phyloP scores from a whole-genome alignment of 1,284 basidiomycete species.

The Trametes pubescens region DNA sequence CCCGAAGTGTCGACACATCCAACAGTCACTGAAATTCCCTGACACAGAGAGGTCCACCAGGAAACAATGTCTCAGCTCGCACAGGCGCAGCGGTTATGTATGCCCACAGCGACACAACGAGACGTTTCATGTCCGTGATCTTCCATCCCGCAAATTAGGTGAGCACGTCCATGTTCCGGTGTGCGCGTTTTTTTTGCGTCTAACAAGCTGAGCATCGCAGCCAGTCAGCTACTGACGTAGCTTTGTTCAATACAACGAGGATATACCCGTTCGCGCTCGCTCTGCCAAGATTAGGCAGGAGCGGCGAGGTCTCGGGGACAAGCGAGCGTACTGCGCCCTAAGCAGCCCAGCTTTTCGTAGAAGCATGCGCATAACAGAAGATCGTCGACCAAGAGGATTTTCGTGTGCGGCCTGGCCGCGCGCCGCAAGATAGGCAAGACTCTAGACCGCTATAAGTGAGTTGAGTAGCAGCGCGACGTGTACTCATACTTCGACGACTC shows the following conservation, averaged over 20 bases:
- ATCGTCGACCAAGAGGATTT: constrained; percentile 70
- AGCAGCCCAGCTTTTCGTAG: constrained; percentile 45
- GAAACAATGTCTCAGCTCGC: too few species aligned
- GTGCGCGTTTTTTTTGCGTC: constrained; percentile 8
- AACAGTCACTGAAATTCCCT: too few species aligned
- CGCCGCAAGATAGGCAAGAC: constrained; percentile 18
- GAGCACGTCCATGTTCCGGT: background rate
- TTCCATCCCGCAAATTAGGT: constrained; percentile 5
- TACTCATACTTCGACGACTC: constrained; percentile 49
- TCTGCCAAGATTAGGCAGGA: constrained; percentile 74
- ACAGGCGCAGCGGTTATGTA: constrained; percentile 6
- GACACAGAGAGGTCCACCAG: too few species aligned
- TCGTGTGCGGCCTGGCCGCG: constrained; percentile 52
- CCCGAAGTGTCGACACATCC: too few species aligned
- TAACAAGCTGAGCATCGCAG: background rate
- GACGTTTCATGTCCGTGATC: constrained; percentile 2
- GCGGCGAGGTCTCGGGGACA: constrained; percentile 44
- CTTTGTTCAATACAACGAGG: too few species aligned
- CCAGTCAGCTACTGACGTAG: too few species aligned
- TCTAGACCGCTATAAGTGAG: constrained; percentile 35
- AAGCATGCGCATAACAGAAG: constrained; percentile 71
- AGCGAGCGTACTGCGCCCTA: constrained; percentile 4
- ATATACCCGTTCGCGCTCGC: constrained; percentile 49
- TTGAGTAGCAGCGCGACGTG: background rate
- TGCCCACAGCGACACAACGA: constrained; percentile 7